Evolutionary conservation across 352 stramenopile species (phyloP).

Genomic region (Phytophthora sansomeana): DNA sequence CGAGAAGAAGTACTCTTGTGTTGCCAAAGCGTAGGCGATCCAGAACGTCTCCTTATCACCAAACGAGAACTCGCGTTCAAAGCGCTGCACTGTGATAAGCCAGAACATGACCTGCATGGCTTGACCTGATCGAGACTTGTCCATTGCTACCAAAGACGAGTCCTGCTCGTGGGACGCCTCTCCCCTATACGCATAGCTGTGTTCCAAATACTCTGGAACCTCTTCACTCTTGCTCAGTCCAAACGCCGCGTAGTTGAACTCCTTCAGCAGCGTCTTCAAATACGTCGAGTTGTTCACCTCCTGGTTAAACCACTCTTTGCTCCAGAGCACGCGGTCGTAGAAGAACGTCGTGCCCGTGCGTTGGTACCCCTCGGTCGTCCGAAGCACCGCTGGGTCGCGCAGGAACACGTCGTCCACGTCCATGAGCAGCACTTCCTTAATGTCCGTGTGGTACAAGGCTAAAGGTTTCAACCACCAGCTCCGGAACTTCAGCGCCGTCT

Average conservation of each 20-base stretch:
- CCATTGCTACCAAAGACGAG: constrained; percentile 65
- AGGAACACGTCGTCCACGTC: constrained; percentile 64
- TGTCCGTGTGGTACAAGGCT: constrained; percentile 41
- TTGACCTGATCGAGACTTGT: constrained; percentile 42
- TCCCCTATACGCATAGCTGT: constrained; percentile 48
- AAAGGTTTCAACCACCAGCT: constrained; percentile 55
- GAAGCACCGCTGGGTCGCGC: constrained; percentile 47
- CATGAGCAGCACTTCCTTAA: constrained; percentile 45
- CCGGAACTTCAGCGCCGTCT: constrained; percentile 35
- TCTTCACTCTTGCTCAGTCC: constrained; percentile 15
- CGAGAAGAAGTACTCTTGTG: constrained; percentile 63
- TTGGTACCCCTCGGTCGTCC: constrained; percentile 42
- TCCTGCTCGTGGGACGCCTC: constrained; percentile 65
- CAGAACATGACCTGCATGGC: constrained; percentile 62
- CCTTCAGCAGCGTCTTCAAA: constrained; percentile 50
- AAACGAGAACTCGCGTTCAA: constrained; percentile 53
- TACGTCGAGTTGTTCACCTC: constrained; percentile 42
- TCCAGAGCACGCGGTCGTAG: constrained; percentile 43
- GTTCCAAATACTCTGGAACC: constrained; percentile 45
- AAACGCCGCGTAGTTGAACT: constrained; percentile 54
- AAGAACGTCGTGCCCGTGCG: constrained; percentile 54
- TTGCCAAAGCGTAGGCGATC: constrained; percentile 62
- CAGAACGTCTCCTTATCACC: constrained; percentile 78
- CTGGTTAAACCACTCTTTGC: constrained; percentile 38
- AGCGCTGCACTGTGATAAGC: constrained; percentile 58